Conservation (phyloP, 805 yeast species). For the Metschnikowia lachancei region DNA sequence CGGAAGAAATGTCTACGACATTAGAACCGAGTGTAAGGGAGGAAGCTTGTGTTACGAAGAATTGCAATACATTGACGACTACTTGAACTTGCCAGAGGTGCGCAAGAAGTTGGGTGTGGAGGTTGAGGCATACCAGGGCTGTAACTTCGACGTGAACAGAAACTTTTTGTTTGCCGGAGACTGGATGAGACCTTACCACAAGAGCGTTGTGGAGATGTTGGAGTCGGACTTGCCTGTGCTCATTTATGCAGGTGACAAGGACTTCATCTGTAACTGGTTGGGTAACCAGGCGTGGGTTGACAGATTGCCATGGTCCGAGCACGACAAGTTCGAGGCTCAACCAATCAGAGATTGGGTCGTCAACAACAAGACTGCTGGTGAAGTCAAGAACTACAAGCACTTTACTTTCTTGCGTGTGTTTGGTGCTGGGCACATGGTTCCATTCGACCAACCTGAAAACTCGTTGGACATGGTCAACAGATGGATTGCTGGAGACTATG, state of each 20-base stretch:
- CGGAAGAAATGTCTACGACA: constrained; percentile 89
- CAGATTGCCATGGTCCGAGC: constrained; percentile 26
- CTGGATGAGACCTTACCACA: constrained; percentile 87
- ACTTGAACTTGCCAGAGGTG: constrained; percentile 74
- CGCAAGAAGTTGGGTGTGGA: constrained; percentile 86
- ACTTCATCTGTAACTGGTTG: constrained; percentile 88
- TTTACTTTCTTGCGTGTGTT: constrained; percentile 81
- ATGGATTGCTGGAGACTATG: constrained; percentile 72
- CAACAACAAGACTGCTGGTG: constrained; percentile 49
- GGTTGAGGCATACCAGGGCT: constrained; percentile 70
- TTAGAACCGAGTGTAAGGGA: constrained; percentile 75
- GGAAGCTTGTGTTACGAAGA: constrained; percentile 72
- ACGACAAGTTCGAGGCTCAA: constrained; percentile 42
- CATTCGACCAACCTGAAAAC: constrained; percentile 79
- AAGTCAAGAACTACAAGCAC: constrained; percentile 66
- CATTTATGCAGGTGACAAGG: constrained; percentile 93
- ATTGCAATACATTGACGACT: constrained; percentile 69
- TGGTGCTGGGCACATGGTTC: constrained; percentile 97
- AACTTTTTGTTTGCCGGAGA: constrained; percentile 86
- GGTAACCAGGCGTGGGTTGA: constrained; percentile 86
- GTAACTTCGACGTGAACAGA: constrained; percentile 75
- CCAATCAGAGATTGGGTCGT: constrained; percentile 45
- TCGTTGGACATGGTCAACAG: constrained; percentile 79
- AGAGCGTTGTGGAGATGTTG: constrained; percentile 58
- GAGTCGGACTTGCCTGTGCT: constrained; percentile 73